Evolutionary conservation across 2,329 filamentous ascomycete species (phyloP), one percentile per base, ranked within the genome.

Genomic region (Alternaria novae-zelandiae): DNA sequence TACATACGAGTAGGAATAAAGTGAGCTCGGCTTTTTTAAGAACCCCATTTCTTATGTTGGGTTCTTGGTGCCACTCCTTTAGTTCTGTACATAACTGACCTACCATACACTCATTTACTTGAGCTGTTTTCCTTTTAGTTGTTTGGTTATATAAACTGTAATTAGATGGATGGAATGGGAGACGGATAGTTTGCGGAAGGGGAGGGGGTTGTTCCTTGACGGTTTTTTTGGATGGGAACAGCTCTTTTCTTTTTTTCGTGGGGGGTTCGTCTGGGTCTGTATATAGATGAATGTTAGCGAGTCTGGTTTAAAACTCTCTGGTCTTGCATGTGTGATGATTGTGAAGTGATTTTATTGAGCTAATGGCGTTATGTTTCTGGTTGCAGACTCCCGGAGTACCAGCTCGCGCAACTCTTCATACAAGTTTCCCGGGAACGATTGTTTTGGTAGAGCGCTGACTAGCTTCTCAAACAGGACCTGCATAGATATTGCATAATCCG

Each of bases 41-140:
- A 21, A n/a, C 2, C 7, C n/a, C 6, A 9, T 45, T 2, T 2
- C 9, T n/a, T 2, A 30, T 12, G 28, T 23, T 61, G 32, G 32
- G 15, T 36, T 30, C 36, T 44, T 28, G 53, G 41, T 54, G 36
- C 53, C 46, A 21, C 46, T 28, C 46, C 20, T 41, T 30, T 51
- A 53, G 13, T 41, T 53, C 8, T 53, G 54, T 53, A 53, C 28
- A 46, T 53, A 28, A 53, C 46, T 61, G 59, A 61, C 54, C 59
- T 57, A 61, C 26, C 45, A 61, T 61, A 61, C 46, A 36, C 54
- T 57, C 54, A 46, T 61, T 61, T 51, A 53, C 36, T 57, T 57
- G 59, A 61, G 59, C 23, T 51, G 53, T 45, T 51, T 41, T 36
- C 13, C 15, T 9, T 36, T 41, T 17, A 41, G 36, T 41, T 17